phyloP scores from a whole-genome alignment of 306 rosid genomes.

The Geum urbanum region DNA sequence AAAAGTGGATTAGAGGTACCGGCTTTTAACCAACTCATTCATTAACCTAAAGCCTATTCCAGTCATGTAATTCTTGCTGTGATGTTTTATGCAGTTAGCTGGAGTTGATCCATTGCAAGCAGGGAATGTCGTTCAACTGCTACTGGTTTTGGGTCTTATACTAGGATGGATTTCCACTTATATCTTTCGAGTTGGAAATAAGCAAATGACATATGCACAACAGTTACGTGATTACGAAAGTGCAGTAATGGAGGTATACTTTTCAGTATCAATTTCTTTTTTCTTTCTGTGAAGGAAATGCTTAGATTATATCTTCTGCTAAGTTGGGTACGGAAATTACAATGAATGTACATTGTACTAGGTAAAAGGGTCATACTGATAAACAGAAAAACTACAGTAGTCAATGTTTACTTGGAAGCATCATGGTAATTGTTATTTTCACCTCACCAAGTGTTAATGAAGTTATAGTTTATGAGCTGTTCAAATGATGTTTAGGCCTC shows the following conservation, averaged over 20 bases:
- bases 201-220: constrained; percentile 97
- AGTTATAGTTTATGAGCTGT: background rate
- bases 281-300: background rate
- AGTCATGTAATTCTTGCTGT: constrained; percentile 22
- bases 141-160: constrained; percentile 86
- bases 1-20: constrained; percentile 85
- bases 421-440: background rate
- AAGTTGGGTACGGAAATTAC: background rate
- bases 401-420: background rate
- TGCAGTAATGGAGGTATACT: constrained; percentile 87
- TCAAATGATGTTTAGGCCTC: background rate
- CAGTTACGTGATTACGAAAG: constrained; percentile 88
- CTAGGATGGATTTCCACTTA: constrained; percentile 93
- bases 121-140: constrained; percentile 93
- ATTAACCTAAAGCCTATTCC: background rate
- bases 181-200: constrained; percentile 89
- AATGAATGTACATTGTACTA: background rate
- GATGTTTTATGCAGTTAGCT: constrained; percentile 46
- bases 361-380: background rate
- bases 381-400: background rate
- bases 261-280: background rate
- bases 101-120: constrained; percentile 92
- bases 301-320: background rate
- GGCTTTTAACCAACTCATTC: background rate
- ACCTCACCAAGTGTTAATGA: background rate